Evolutionary conservation across 176 grass and related monocot species (phyloP).

Genomic region (Metroxylon sagu): DNA sequence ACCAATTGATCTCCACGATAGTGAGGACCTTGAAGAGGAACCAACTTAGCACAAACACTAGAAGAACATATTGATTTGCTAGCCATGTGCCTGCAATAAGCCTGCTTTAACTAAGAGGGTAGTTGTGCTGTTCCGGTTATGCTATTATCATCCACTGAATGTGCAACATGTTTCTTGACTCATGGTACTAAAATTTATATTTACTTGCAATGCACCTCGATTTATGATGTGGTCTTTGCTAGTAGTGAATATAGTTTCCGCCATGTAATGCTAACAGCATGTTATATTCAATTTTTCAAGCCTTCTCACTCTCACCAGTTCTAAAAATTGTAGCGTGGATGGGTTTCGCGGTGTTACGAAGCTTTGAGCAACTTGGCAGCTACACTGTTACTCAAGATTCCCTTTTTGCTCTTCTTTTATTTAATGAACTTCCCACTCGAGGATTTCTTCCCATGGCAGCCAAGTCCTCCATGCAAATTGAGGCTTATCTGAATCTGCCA

Average conservation of each 20-base stretch:
- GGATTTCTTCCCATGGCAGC: not conserved
- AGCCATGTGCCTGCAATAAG: no score
- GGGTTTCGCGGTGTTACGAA: not conserved
- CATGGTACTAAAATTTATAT: no score
- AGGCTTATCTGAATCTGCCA: slow-evolving; percentile 4
- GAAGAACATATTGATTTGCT: no score
- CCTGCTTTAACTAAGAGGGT: no score
- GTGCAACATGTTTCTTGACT: no score
- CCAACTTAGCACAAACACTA: no score
- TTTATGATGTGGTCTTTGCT: no score
- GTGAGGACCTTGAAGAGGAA: no score
- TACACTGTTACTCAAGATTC: not conserved
- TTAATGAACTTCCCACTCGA: not conserved
- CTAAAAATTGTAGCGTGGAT: not conserved
- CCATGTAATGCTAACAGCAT: not conserved
- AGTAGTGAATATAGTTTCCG: not conserved
- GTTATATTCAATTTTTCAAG: not conserved
- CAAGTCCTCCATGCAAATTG: slow-evolving; percentile 5
- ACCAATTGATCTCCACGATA: no score
- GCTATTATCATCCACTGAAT: no score
- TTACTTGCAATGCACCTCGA: no score
- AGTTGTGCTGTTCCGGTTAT: no score
- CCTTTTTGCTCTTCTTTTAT: not conserved
- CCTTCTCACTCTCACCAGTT: not conserved
- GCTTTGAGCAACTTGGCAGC: not conserved